Evolutionary conservation across 768 basidiomycete genomes (phyloP).

Genomic region (Xerocomellus intermedius): DNA sequence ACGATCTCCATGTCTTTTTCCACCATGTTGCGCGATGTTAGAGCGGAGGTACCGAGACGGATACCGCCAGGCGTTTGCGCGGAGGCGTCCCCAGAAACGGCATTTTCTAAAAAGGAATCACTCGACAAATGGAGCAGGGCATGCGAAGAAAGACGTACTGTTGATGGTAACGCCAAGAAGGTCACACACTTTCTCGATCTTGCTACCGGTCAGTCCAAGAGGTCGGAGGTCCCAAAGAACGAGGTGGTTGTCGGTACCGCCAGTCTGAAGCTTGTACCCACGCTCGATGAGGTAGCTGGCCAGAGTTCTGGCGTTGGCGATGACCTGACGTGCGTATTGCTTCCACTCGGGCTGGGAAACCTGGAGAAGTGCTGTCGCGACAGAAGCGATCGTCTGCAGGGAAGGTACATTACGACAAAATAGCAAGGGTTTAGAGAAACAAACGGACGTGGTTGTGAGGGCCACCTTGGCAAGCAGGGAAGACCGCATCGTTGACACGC

Average conservation of each 20-base stretch:
- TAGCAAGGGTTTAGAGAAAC: background rate
- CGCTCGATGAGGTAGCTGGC: constrained; percentile 66
- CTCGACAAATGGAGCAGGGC: background rate
- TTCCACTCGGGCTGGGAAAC: constrained; percentile 88
- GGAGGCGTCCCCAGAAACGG: constrained; percentile 93
- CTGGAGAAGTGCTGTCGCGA: constrained; percentile 91
- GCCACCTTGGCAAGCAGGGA: constrained; percentile 99
- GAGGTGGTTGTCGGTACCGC: constrained; percentile 96
- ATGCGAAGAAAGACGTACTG: constrained; percentile 49
- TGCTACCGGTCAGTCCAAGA: constrained; percentile 93
- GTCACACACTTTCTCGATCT: constrained; percentile 98
- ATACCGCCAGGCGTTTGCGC: constrained; percentile 97
- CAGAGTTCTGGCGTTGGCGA: constrained; percentile 81
- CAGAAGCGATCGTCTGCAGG: constrained; percentile 83
- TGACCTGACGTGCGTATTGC: constrained; percentile 91
- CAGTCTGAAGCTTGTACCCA: constrained; percentile 96
- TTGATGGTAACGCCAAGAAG: constrained; percentile 95
- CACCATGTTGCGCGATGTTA: constrained; percentile 92
- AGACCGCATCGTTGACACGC: constrained; percentile 96
- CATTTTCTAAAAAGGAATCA: constrained; percentile 63
- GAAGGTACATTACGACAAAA: background rate
- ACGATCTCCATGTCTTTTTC: constrained; percentile 86
- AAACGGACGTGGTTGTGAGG: constrained; percentile 91
- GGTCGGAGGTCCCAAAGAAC: constrained; percentile 98
- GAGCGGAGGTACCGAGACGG: constrained; percentile 89